A percentile compares a stretch with the other conserved stretches of the same genome.
Conservation (phyloP, 441 rosid genomes). For the Gossypium lobatum region DNA sequence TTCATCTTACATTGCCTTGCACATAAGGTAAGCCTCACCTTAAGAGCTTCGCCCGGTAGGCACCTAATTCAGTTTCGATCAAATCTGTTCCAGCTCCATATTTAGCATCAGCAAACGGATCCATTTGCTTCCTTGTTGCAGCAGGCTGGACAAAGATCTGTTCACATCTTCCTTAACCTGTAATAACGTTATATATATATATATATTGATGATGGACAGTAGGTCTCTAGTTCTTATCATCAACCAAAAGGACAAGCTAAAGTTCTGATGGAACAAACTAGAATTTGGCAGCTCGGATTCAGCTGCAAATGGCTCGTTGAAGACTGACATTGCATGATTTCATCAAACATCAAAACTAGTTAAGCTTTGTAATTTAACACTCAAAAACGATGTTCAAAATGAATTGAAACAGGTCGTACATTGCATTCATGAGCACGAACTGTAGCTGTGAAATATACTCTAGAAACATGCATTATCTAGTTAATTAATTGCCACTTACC, state of each 20-base stretch:
- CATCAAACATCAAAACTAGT: not conserved
- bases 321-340: not conserved
- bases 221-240: not conserved
- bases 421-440: not conserved
- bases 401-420: not conserved
- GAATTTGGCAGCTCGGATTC: not conserved
- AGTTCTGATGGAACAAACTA: not conserved
- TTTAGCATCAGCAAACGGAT: conserved; percentile 10
- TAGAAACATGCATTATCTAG: not conserved
- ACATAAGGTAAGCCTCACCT: conserved; percentile 24
- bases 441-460: not conserved
- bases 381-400: not conserved
- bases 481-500: not conserved
- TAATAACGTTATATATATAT: not conserved
- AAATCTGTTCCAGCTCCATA: conserved; percentile 7
- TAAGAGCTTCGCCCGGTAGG: conserved; percentile 20
- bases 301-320: not conserved
- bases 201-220: not conserved
- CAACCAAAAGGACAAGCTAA: not conserved
- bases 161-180: not conserved
- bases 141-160: not conserved
- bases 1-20: conserved; percentile 25
- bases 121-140: not conserved
- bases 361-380: not conserved
- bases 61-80: conserved; percentile 13